These are phyloP conservation scores for Calonectria multiphialidica DNA, from an alignment of 2,329 filamentous ascomycete species.

Conservation along the genomic window DNA sequence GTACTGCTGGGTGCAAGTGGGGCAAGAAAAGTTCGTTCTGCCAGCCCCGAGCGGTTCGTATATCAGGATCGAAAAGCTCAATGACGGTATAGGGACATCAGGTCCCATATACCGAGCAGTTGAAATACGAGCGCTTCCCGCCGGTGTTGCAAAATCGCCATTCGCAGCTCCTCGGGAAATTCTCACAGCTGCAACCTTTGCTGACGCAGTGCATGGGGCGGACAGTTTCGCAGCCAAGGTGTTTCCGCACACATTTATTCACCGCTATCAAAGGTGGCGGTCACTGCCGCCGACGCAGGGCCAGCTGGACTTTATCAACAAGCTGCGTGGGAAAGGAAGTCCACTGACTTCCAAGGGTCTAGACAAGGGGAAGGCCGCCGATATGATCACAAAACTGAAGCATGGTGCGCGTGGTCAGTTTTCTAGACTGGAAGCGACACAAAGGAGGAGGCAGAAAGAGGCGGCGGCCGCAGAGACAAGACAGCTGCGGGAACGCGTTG, in stretches of 20 bases:
- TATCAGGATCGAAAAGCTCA: slow-evolving; percentile 62
- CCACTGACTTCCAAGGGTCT: slow-evolving; percentile 68
- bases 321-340: slow-evolving; percentile 65
- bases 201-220: slow-evolving; percentile 83
- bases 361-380: slow-evolving; percentile 83
- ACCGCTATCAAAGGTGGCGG: slow-evolving; percentile 78
- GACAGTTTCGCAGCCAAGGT: slow-evolving; percentile 81
- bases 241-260: slow-evolving; percentile 77
- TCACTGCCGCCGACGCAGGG: slow-evolving; percentile 70
- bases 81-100: slow-evolving; percentile 35
- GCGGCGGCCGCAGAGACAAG: slow-evolving; percentile 53
- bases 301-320: slow-evolving; percentile 79
- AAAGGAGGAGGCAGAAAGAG: slow-evolving; percentile 60
- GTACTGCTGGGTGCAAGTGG: slow-evolving; percentile 86
- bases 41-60: slow-evolving; percentile 73
- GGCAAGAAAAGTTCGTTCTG: slow-evolving; percentile 78
- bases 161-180: slow-evolving; percentile 79
- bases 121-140: slow-evolving; percentile 62
- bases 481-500: slow-evolving; percentile 63
- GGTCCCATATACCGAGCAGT: slow-evolving; percentile 55
- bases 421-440: slow-evolving; percentile 63
- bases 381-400: slow-evolving; percentile 94
- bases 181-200: slow-evolving; percentile 73
- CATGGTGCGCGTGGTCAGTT: slow-evolving; percentile 81
- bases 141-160: slow-evolving; percentile 63